Percentiles rank a stretch among this genome's conserved stretches.
Conservation (phyloP, 495 filamentous ascomycete genomes). For the Podospora pseudopauciseta region DNA sequence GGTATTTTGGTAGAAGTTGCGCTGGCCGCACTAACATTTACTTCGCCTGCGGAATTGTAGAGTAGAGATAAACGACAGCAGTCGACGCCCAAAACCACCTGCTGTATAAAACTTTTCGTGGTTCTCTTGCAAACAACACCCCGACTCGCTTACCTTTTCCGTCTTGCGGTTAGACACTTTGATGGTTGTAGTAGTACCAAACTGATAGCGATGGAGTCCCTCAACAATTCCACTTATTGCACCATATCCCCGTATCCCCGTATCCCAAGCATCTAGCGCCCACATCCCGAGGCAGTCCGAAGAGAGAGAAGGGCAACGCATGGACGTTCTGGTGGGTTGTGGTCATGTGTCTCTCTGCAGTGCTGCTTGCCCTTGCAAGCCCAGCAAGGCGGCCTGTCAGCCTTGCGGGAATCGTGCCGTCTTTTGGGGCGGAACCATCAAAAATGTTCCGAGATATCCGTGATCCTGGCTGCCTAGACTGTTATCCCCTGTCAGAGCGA, state of each 20-base stretch:
- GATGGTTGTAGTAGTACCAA: no score
- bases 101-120: neutral
- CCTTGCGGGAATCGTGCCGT: constrained; percentile 4
- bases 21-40: no score
- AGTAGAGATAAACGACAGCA: neutral
- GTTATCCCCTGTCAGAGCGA: neutral
- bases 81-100: neutral
- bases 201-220: neutral
- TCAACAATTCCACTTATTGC: neutral
- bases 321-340: neutral
- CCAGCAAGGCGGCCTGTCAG: constrained; percentile 9
- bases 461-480: neutral
- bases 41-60: neutral
- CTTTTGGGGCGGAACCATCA: neutral
- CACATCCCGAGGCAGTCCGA: neutral
- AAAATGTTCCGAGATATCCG: constrained; percentile 12
- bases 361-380: neutral
- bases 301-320: neutral
- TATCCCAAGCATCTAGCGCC: neutral
- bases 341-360: neutral
- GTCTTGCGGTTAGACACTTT: neutral
- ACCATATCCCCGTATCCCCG: neutral
- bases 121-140: neutral
- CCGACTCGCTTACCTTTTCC: constrained; percentile 1
- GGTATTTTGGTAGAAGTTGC: no score